Percentiles rank a stretch among this genome's conserved stretches.
Evolutionary conservation across 441 rosid genomes (phyloP).

Genomic region (Flueggea neowawraea): DNA sequence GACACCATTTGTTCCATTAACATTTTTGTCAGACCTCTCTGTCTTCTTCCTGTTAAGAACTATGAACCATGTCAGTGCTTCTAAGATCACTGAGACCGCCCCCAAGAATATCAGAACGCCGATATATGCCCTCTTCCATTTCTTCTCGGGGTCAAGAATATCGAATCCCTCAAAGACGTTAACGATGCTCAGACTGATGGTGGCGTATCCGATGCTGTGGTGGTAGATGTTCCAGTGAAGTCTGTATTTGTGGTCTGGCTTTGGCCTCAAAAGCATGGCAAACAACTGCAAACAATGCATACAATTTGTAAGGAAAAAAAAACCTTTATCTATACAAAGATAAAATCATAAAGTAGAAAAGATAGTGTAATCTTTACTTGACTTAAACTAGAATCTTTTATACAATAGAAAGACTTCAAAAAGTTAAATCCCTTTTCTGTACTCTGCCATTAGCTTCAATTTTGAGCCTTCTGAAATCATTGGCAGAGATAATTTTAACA

Average conservation of each 20-base stretch:
- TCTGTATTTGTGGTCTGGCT: conserved; percentile 54
- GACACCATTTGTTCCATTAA: conserved; percentile 20
- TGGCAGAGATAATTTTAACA: too few species aligned
- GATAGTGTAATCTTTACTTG: neutral
- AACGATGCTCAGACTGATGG: conserved; percentile 30
- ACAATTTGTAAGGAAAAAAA: neutral
- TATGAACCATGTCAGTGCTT: conserved; percentile 34
- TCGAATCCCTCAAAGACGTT: conserved; percentile 55
- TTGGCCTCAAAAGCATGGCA: conserved; percentile 51
- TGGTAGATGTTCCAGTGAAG: conserved; percentile 63
- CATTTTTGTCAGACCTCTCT: conserved; percentile 10
- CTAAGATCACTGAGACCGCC: conserved; percentile 24
- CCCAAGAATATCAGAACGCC: conserved; percentile 33
- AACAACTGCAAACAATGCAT: conserved; percentile 18
- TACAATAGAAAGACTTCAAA: too few species aligned
- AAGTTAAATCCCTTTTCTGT: too few species aligned
- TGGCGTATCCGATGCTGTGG: conserved; percentile 39
- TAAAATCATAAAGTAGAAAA: neutral
- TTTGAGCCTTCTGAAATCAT: too few species aligned
- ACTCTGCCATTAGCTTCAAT: too few species aligned
- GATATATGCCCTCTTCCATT: conserved; percentile 41
- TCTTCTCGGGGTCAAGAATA: conserved; percentile 31
- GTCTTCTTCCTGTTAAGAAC: conserved; percentile 35
- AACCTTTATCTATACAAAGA: neutral
- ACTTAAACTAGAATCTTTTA: neutral